Evolutionary conservation across 306 rosid genomes (phyloP).

Genomic region (Cucumis melo): DNA sequence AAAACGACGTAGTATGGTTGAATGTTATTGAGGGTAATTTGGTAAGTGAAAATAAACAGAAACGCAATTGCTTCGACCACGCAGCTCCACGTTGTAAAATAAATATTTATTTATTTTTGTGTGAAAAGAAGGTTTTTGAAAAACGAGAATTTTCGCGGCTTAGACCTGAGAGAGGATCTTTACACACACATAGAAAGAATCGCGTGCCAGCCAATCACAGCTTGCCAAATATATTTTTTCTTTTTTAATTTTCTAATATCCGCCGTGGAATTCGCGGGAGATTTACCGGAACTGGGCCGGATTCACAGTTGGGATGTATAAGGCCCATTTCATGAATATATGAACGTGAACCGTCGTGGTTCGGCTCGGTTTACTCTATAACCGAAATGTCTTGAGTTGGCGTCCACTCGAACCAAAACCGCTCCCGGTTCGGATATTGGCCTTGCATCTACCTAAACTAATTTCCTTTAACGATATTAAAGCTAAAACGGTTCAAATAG

Average conservation of each 20-base stretch:
- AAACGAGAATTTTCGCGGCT: slow-evolving; percentile 16
- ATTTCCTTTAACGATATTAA: no score
- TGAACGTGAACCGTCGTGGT: not conserved
- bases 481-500: no score
- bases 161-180: not conserved
- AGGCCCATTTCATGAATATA: not conserved
- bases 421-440: not conserved
- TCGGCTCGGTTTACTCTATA: not conserved
- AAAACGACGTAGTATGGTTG: not conserved
- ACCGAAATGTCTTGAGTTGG: not conserved
- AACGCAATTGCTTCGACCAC: not conserved
- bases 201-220: not conserved
- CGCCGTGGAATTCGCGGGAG: slow-evolving; percentile 5
- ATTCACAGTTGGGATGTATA: not conserved
- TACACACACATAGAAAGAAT: not conserved
- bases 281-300: slow-evolving; percentile 9
- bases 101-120: not conserved
- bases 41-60: not conserved
- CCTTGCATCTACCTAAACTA: no score
- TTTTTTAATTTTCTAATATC: not conserved
- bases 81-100: slow-evolving; percentile 8
- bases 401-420: not conserved
- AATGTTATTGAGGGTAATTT: not conserved
- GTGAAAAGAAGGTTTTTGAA: slow-evolving; percentile 3
- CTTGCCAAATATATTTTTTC: not conserved